A percentile compares a stretch with the other conserved stretches of the same genome.
phyloP scores from a whole-genome alignment of 495 filamentous ascomycete species.

The Podospora pseudoanserina region DNA sequence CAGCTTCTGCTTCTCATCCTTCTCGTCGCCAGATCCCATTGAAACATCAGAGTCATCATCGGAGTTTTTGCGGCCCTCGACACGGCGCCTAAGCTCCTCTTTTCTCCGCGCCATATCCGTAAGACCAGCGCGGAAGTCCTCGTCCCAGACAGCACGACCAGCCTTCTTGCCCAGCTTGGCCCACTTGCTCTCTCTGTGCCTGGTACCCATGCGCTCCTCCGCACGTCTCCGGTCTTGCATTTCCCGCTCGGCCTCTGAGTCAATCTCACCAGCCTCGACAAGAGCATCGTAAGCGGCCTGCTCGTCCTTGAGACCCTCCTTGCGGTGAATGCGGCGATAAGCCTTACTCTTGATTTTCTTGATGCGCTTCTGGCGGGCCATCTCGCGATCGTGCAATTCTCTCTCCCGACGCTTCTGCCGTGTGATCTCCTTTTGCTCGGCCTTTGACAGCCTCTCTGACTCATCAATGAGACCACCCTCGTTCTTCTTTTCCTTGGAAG shows the following conservation, averaged over 20 bases:
- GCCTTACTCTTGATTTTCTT: conserved; percentile 98
- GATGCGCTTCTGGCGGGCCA: conserved; percentile 81
- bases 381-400: conserved; percentile 88
- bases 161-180: conserved; percentile 82
- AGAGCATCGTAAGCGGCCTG: conserved; percentile 68
- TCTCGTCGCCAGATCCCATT: conserved; percentile 47
- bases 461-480: conserved; percentile 56
- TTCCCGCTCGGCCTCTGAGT: conserved; percentile 73
- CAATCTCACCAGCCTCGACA: conserved; percentile 59
- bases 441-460: conserved; percentile 60
- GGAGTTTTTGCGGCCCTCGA: conserved; percentile 71
- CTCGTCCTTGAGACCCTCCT: conserved; percentile 69
- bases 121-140: conserved; percentile 71
- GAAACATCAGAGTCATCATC: conserved; percentile 54
- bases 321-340: conserved; percentile 86
- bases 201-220: conserved; percentile 81
- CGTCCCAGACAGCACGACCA: conserved; percentile 76
- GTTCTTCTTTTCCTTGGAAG: conserved; percentile 47
- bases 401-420: conserved; percentile 74
- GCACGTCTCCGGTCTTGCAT: conserved; percentile 74
- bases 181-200: conserved; percentile 91
- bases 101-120: conserved; percentile 78
- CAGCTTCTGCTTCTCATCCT: conserved; percentile 52
- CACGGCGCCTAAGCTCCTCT: conserved; percentile 77
- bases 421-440: conserved; percentile 66